Percentiles rank a stretch among this genome's conserved stretches.
Evolutionary conservation across 2,329 filamentous ascomycete species (phyloP).

Genomic region (Chaetomium sp.): DNA sequence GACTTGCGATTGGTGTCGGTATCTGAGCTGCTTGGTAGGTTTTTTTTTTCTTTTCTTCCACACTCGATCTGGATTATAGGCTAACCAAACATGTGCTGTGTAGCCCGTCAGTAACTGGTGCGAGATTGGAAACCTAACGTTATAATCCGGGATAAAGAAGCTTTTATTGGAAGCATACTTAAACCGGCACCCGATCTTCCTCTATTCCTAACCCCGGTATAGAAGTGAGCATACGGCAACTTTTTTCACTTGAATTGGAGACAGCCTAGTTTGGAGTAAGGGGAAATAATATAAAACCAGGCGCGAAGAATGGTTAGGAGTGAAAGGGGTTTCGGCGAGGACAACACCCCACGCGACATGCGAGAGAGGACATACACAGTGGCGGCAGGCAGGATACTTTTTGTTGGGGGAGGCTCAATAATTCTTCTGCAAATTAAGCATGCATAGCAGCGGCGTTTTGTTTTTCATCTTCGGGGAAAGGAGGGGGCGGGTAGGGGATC

Average conservation of each 20-base stretch:
- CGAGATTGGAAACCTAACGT: constrained; percentile 34
- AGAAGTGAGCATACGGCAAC: too few species aligned
- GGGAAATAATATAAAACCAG: too few species aligned
- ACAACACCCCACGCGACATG: neutral
- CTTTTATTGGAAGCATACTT: neutral
- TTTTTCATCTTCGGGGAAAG: neutral
- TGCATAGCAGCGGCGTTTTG: constrained; percentile 20
- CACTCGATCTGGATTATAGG: neutral
- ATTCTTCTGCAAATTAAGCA: neutral
- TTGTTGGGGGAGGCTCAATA: constrained; percentile 1
- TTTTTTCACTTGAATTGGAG: too few species aligned
- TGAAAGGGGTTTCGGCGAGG: too few species aligned
- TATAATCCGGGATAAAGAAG: neutral
- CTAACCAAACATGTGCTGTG: neutral
- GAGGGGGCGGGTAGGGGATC: too few species aligned
- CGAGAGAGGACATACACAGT: neutral
- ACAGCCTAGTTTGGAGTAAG: too few species aligned
- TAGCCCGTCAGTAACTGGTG: constrained; percentile 65
- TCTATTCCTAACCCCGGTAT: too few species aligned
- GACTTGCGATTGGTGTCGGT: constrained; percentile 88
- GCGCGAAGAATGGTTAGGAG: too few species aligned
- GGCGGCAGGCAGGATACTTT: neutral
- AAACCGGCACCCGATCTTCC: too few species aligned
- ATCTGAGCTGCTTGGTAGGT: constrained; percentile 86
- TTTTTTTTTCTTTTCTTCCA: constrained; percentile 16